Base-by-base conservation (phyloP, 805 yeast genomes). In the Candida awuae region DNA sequence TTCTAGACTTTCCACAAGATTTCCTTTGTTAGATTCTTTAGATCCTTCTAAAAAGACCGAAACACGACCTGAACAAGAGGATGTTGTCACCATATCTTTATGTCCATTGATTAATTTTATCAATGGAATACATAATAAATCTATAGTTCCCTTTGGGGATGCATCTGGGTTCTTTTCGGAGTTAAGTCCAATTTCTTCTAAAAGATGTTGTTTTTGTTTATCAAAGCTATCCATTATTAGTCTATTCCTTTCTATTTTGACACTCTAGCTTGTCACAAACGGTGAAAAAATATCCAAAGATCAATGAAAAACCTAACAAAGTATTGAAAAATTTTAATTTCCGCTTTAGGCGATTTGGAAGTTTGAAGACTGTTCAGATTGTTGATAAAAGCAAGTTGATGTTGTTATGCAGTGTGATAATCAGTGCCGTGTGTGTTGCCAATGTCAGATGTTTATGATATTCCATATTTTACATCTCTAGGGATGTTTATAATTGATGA, bases 401-500 rank as follows among this genome's bases (percentile, higher is more conserved):
- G 18, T 21, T 22, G 15, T 16, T 21, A 16, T 29, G 3, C 8
- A 21, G 8, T 31, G 6, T 13, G 23, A 23, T 4, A 15, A 14
- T 7, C 29, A 23, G 15, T n/a, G 15, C 21, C 35, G 27, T n/a
- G n/a, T n/a, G n/a, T n/a, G n/a, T n/a, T n/a, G n/a, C n/a, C n/a
- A n/a, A n/a, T n/a, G n/a, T n/a, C n/a, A n/a, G n/a, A n/a, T 25
- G 6, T 4, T 7, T 2, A 23, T 12, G 32, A 22, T 4, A 26
- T 31, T 2, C 45, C 45, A 2, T 27, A 20, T 10, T 71, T 84
- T 52, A 68, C 81, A 16, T 71, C 94, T 1, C 65, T 84, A 65
- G 97, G 96, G 33, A 80, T 88, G 85, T 82, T 86, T 61, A 86
- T 90, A 51, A 71, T 88, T 14, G 97, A 88, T 58, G 95, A 85